phyloP scores from a whole-genome alignment of 495 filamentous ascomycete genomes.

The Aspergillus homomorphus region DNA sequence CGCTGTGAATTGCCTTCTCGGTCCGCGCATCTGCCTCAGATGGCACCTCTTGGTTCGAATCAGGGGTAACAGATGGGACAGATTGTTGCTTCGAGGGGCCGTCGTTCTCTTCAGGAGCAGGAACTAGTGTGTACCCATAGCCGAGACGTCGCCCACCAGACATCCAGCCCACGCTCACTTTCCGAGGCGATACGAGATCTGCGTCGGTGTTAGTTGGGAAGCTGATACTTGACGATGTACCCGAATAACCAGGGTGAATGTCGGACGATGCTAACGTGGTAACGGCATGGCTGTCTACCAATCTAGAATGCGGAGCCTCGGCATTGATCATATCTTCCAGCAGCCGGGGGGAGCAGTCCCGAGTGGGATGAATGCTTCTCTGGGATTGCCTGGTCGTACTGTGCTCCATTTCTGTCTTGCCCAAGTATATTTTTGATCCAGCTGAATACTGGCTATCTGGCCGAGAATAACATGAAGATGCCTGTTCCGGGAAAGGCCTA shows the following conservation, averaged over 20 bases:
- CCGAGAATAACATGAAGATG: conserved; percentile 31
- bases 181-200: conserved; percentile 23
- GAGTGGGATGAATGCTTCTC: not conserved
- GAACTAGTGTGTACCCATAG: conserved; percentile 41
- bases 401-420: not conserved
- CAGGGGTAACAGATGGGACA: not conserved
- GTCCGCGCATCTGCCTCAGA: not conserved
- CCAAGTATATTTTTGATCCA: not conserved
- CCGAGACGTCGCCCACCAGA: conserved; percentile 42
- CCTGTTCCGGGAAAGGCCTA: conserved; percentile 12
- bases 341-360: not conserved
- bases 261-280: conserved; percentile 1
- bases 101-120: conserved; percentile 19
- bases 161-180: conserved; percentile 47
- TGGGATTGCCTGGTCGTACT: not conserved
- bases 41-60: not conserved
- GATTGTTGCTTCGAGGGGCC: not conserved
- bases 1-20: not conserved
- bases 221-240: conserved; percentile 1
- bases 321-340: not conserved
- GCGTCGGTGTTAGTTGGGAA: conserved; percentile 5
- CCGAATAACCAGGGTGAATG: conserved; percentile 19
- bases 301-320: conserved; percentile 9
- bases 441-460: conserved; percentile 12
- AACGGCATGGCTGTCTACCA: not conserved